Evolutionary conservation across 2,329 filamentous ascomycete genomes (phyloP).

Genomic region (Juglanconis juglandina): DNA sequence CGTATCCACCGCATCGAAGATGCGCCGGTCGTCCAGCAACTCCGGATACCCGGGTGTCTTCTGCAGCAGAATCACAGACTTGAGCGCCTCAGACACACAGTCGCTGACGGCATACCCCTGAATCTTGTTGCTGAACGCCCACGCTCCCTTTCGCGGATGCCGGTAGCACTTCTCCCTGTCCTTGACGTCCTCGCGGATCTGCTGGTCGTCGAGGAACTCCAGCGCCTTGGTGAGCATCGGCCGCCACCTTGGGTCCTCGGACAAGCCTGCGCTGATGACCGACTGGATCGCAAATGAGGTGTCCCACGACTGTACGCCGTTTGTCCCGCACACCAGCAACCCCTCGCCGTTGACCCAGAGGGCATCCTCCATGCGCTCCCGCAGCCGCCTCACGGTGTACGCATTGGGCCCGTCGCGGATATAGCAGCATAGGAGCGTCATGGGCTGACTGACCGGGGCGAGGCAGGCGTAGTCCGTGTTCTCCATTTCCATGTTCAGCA

Average conservation of each 20-base stretch:
- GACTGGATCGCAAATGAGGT: conserved; percentile 87
- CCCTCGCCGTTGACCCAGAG: conserved; percentile 91
- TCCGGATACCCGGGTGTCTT: conserved; percentile 70
- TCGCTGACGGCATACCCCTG: conserved; percentile 97
- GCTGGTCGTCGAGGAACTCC: conserved; percentile 82
- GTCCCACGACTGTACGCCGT: conserved; percentile 98
- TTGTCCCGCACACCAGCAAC: conserved; percentile 93
- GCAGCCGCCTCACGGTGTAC: conserved; percentile 68
- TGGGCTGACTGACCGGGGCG: conserved; percentile 82
- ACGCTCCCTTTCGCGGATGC: conserved; percentile 86
- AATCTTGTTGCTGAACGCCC: conserved; percentile 89
- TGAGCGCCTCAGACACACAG: conserved; percentile 87
- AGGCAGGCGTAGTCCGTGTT: conserved; percentile 87
- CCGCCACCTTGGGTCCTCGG: conserved; percentile 71
- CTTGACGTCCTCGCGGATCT: conserved; percentile 78
- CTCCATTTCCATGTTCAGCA: conserved; percentile 86
- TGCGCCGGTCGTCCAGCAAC: conserved; percentile 70
- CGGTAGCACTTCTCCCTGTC: conserved; percentile 81
- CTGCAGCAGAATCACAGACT: conserved; percentile 78
- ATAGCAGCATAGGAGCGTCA: conserved; percentile 87
- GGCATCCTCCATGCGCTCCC: conserved; percentile 79
- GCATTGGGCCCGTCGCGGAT: conserved; percentile 77
- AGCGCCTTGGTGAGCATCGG: conserved; percentile 82
- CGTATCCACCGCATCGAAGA: conserved; percentile 87
- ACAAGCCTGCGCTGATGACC: conserved; percentile 73